Evolutionary conservation across 2,329 filamentous ascomycete species (phyloP).

Genomic region (Aspergillus fijiensis): DNA sequence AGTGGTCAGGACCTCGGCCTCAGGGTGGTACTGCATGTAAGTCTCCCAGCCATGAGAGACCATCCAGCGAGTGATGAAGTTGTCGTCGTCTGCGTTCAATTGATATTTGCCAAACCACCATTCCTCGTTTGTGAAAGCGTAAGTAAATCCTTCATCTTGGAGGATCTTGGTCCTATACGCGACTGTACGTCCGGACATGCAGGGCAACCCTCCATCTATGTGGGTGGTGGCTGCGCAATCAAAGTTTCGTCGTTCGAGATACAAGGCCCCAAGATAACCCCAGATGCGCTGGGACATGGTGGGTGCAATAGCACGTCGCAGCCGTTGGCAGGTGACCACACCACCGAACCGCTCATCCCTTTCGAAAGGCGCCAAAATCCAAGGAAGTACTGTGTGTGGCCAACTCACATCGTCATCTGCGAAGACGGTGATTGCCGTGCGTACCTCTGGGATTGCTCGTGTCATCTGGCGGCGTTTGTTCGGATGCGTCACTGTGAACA

Average conservation of each 20-base stretch:
- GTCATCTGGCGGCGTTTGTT: slow-evolving; percentile 96
- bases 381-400: slow-evolving; percentile 80
- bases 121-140: slow-evolving; percentile 87
- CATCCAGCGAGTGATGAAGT: slow-evolving; percentile 96
- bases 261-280: slow-evolving; percentile 88
- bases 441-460: slow-evolving; percentile 80
- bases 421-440: slow-evolving; percentile 82
- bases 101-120: slow-evolving; percentile 78
- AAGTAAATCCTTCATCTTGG: slow-evolving; percentile 78
- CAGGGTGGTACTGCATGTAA: slow-evolving; percentile 88
- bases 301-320: slow-evolving; percentile 66
- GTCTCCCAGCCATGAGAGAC: slow-evolving; percentile 91
- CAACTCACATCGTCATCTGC: slow-evolving; percentile 96
- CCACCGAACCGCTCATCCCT: slow-evolving; percentile 74
- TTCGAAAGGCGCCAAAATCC: slow-evolving; percentile 92
- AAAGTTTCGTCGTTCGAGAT: slow-evolving; percentile 92
- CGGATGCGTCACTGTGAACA: slow-evolving; percentile 77
- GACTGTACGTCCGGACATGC: slow-evolving; percentile 90
- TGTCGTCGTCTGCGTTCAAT: slow-evolving; percentile 95
- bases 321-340: slow-evolving; percentile 86
- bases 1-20: slow-evolving; percentile 90
- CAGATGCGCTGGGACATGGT: slow-evolving; percentile 65
- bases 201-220: slow-evolving; percentile 93
- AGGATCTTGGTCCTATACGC: slow-evolving; percentile 89
- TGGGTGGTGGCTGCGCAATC: slow-evolving; percentile 95